Percentiles rank a stretch among this genome's conserved stretches.
Evolutionary conservation across 139 green algal genomes (phyloP).

Genomic region (Chlamydomonas asymmetrica): DNA sequence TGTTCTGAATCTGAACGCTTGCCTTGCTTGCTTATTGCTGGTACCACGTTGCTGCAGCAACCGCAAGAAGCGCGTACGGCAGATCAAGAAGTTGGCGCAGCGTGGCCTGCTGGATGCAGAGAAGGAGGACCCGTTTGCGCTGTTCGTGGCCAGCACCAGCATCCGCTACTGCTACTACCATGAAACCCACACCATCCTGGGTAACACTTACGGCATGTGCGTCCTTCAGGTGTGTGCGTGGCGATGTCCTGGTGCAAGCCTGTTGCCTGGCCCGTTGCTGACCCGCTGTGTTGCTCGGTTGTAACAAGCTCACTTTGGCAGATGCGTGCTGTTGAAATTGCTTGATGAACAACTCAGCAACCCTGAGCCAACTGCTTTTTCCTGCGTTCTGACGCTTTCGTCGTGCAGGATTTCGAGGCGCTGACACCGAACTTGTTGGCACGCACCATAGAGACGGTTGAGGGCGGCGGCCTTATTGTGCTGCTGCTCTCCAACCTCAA

Average conservation of each 20-base stretch:
- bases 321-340: no score
- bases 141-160: constrained; percentile 95
- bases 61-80: constrained; percentile 92
- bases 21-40: no score
- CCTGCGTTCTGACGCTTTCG: no score
- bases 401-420: constrained; percentile 99
- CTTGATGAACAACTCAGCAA: no score
- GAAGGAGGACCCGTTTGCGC: constrained; percentile 96
- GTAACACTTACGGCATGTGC: constrained; percentile 98
- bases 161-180: constrained; percentile 99
- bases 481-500: constrained; percentile 88
- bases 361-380: no score
- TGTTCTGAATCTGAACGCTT: no score
- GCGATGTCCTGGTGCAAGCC: neutral
- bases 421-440: constrained; percentile 98
- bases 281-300: no score
- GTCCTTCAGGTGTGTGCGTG: constrained; percentile 87
- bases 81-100: constrained; percentile 96
- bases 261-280: no score
- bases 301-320: no score
- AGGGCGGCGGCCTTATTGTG: constrained; percentile 94
- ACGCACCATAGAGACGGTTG: constrained; percentile 96
- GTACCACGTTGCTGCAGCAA: no score
- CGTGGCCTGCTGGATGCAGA: constrained; percentile 91
- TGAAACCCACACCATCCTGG: constrained; percentile 96